Conservation (phyloP, 805 yeast species). For the Starmera pachycereana region DNA sequence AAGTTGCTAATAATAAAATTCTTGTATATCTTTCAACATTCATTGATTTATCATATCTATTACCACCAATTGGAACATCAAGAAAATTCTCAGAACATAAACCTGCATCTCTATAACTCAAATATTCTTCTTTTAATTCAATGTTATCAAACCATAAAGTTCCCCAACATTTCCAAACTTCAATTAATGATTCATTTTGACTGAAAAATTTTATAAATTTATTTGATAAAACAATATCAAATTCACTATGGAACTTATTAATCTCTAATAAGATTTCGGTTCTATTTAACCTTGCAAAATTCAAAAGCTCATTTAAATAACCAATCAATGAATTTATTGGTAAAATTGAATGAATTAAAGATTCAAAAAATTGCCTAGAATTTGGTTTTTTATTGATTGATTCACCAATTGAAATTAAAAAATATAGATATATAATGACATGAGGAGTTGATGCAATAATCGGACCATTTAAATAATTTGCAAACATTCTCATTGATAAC, state of each 20-base stretch:
- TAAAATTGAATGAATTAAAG: constrained; percentile 43
- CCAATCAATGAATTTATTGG: constrained; percentile 63
- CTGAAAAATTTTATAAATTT: constrained; percentile 40
- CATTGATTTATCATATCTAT: constrained; percentile 27
- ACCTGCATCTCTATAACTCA: constrained; percentile 41
- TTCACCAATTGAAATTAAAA: constrained; percentile 52
- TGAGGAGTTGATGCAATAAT: constrained; percentile 58
- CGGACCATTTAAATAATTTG: constrained; percentile 62
- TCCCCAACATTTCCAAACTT: constrained; percentile 83
- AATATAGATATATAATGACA: constrained; percentile 68
- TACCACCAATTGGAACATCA: constrained; percentile 61
- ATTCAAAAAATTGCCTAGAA: constrained; percentile 35
- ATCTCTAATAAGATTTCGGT: constrained; percentile 8
- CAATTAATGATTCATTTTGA: constrained; percentile 54
- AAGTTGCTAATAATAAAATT: constrained; percentile 38
- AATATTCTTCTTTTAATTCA: constrained; percentile 40
- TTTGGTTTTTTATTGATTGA: constrained; percentile 37
- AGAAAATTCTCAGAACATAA: constrained; percentile 42
- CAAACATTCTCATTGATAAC: constrained; percentile 56
- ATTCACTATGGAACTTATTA: constrained; percentile 14
- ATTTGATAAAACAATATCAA: constrained; percentile 16
- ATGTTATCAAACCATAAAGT: constrained; percentile 67
- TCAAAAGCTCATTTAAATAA: constrained; percentile 50
- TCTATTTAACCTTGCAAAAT: constrained; percentile 17
- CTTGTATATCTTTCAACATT: constrained; percentile 43